Evolutionary conservation across 2,329 filamentous ascomycete genomes (phyloP), one percentile per base, ranked within the genome.

Genomic region (Sphaerulina vaccinii): DNA sequence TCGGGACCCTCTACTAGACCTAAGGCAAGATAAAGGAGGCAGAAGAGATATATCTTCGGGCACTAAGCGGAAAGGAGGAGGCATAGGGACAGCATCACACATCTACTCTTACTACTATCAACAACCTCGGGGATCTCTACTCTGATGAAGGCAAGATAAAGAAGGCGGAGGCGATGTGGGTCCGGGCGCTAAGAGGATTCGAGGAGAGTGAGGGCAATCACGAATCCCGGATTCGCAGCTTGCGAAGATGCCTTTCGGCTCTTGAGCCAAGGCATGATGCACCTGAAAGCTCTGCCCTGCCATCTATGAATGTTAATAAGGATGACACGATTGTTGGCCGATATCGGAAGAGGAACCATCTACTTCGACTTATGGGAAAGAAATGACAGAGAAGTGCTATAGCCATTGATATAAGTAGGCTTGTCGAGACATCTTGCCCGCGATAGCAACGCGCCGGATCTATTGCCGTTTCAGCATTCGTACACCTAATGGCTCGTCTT

Each of bases 11-110:
- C 33, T 58, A 58, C 42, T 3, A 2, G 2, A 32, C 38, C 16
- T 54, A 57, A 36, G 54, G 45, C 29, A 60, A 41, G 51, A 40
- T 55, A 38, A 13, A 29, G 21, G 50, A 58, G 33, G 56, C 53
- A 46, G 56, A 58, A 38, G 29, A 37, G 32, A 57, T 58, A 46
- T 58, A 54, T 39, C 5, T 43, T 23, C 44, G 41, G 21, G 40
- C 40, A 16, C 40, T 43, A 18, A 22, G 24, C 15, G 21, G 24
- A 13, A 9, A 43, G 6, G 24, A 43, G 22, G 40, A 43, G 40
- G 22, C 23, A 13, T 13, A 43, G 24, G 40, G 23, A 7, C 15
- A 24, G n/a, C 9, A 43, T 13, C 11, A 43, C 21, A 16, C 13
- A 5, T 16, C 13, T 18, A 29, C 21, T 29, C 40, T 7, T n/a